A percentile compares a stretch with the other conserved stretches of the same genome.
phyloP scores from a whole-genome alignment of 2,329 filamentous ascomycete species.

The Colletotrichum liaoningense region DNA sequence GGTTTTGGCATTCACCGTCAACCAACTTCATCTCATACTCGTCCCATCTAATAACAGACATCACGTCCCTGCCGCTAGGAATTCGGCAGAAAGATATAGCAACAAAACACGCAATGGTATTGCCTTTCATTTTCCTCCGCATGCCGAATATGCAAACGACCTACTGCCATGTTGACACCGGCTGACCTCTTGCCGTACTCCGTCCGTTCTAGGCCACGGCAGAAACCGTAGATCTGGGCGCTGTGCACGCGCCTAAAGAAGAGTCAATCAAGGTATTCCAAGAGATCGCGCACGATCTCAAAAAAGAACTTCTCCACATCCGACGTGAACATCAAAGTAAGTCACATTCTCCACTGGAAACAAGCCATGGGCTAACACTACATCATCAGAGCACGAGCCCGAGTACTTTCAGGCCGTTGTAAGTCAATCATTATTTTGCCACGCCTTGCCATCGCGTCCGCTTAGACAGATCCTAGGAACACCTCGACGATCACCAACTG shows the following conservation, averaged over 20 bases:
- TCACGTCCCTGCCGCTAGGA: background rate
- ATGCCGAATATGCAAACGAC: background rate
- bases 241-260: constrained; percentile 59
- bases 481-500: constrained; percentile 52
- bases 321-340: constrained; percentile 59
- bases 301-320: constrained; percentile 60
- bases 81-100: background rate
- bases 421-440: constrained; percentile 21
- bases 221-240: constrained; percentile 63
- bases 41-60: background rate
- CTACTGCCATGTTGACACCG: background rate
- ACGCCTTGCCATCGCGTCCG: background rate
- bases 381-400: constrained; percentile 60
- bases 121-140: background rate
- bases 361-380: constrained; percentile 2
- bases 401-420: constrained; percentile 65
- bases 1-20: background rate
- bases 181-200: background rate
- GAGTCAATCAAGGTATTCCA: constrained; percentile 63
- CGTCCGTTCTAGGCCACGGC: constrained; percentile 55
- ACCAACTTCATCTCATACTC: background rate
- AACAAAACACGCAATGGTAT: background rate
- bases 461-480: constrained; percentile 32
- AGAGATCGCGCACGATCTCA: constrained; percentile 62
- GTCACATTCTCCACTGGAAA: constrained; percentile 15